Base-by-base conservation (phyloP, 345 rosid genomes). In the Eutrema heterophyllum region DNA sequence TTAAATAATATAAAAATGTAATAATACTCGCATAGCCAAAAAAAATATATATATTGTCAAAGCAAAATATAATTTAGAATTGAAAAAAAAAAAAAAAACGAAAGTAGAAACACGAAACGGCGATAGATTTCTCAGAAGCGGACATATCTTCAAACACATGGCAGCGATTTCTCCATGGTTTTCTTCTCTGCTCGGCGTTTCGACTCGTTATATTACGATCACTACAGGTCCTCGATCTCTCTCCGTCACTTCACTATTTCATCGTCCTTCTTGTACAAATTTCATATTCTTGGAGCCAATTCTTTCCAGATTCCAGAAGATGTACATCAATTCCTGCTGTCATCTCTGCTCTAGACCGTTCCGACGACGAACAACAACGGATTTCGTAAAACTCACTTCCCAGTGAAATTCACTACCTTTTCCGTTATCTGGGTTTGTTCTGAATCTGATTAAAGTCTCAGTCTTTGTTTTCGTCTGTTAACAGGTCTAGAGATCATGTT, bases 91-190 rank as follows among this genome's bases (percentile, higher is more conserved):
- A 15, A 41, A 2, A 18, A 15, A 0, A 1, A 21, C 24, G 24
- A 46, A 45, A 16, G 41, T 2, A 29, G 53, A 58, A 67, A 68
- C 14, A 58, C 2, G 13, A 66, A 66, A 58, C 5, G 29, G 36
- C 1, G 52, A 74, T 66, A 66, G 59, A 73, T 55, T 64, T 51
- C 13, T 53, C 4, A 72, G 68, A 78, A 65, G 43, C 18, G 3
- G 58, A 68, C 64, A 45, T 72, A 55, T 61, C 84, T 75, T 57
- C 36, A 56, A 78, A 80, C 32, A 57, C 76, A 84, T 84, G 89
- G 96, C 92, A 46, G 82, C 83, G 53, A 72, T 82, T 75, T 70
- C 87, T 48, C 84, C 85, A 15, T 74, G 83, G 78, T 1, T 74
- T 12, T 61, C 70, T 76, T 18, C 75, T 73, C 79, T 80, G 0